phyloP scores from a whole-genome alignment of 805 yeast species.

The Saccharomycopsis sp. region DNA sequence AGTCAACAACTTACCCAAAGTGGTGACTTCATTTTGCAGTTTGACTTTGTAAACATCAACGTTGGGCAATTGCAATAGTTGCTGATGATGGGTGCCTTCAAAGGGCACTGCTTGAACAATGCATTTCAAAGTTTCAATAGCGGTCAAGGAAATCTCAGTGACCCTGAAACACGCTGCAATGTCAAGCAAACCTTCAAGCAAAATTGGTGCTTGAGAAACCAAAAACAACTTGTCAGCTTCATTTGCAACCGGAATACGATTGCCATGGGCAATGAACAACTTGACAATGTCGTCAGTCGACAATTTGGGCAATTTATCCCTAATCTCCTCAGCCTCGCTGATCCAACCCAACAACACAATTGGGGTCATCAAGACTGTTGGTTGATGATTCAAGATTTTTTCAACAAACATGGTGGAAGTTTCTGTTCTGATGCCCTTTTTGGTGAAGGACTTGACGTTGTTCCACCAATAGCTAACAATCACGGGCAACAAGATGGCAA shows the following conservation, averaged over 20 bases:
- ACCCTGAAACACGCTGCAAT: constrained; percentile 75
- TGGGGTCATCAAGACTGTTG: constrained; percentile 52
- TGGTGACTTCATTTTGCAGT: constrained; percentile 36
- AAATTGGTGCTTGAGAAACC: constrained; percentile 53
- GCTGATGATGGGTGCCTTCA: constrained; percentile 42
- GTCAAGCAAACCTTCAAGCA: constrained; percentile 67
- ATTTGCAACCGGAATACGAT: constrained; percentile 34
- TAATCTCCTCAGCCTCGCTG: constrained; percentile 59
- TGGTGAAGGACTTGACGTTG: constrained; percentile 68
- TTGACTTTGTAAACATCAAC: constrained; percentile 43
- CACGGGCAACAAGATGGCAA: constrained; percentile 73
- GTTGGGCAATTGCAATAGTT: constrained; percentile 74
- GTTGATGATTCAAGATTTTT: constrained; percentile 62
- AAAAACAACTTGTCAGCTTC: constrained; percentile 43
- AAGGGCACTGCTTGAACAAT: constrained; percentile 65
- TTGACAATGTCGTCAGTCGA: constrained; percentile 39
- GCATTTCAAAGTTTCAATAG: constrained; percentile 60
- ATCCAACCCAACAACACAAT: constrained; percentile 51
- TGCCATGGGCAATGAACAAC: constrained; percentile 49
- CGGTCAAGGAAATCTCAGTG: constrained; percentile 49
- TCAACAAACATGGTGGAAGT: constrained; percentile 78
- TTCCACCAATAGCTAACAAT: constrained; percentile 89
- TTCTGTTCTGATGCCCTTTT: constrained; percentile 68
- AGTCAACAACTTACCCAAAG: constrained; percentile 62
- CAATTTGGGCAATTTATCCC: constrained; percentile 30